Evolutionary conservation across 805 yeast species (phyloP).

Genomic region (Blastobotrys americana): DNA sequence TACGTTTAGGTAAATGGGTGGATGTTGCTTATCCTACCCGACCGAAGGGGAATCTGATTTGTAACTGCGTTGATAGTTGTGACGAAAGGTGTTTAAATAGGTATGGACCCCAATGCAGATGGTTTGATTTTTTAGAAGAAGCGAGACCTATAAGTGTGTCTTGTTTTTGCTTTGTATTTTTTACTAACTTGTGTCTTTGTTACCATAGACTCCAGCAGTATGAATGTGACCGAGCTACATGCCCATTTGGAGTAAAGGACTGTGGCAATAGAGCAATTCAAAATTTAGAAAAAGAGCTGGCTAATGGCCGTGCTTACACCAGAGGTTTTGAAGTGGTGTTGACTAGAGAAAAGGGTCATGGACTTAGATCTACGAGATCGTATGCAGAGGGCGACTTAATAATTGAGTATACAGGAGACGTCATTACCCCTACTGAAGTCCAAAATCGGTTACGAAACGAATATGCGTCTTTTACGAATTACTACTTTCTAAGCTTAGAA

Average conservation of each 20-base stretch:
- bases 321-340: conserved; percentile 25
- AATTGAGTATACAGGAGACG: conserved; percentile 45
- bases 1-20: conserved; percentile 15
- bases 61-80: conserved; percentile 27
- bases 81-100: conserved; percentile 33
- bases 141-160: too few relatives aligned
- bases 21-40: conserved; percentile 15
- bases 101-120: conserved; percentile 2
- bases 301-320: conserved; percentile 19
- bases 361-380: conserved; percentile 35
- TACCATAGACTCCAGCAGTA: conserved; percentile 22
- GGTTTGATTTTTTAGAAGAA: conserved; percentile 2
- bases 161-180: conserved; percentile 1
- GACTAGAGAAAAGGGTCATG: conserved; percentile 38
- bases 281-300: conserved; percentile 17
- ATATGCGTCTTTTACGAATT: conserved; percentile 28
- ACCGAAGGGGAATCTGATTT: conserved; percentile 15
- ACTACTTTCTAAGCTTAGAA: conserved; percentile 38
- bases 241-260: conserved; percentile 28
- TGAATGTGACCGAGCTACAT: conserved; percentile 32
- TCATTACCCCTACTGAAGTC: conserved; percentile 36
- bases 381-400: conserved; percentile 37
- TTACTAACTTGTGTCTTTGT: neutral
- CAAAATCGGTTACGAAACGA: conserved; percentile 32
- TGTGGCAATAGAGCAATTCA: conserved; percentile 38